phyloP scores from a whole-genome alignment of 805 yeast genomes.

The Saccharomycopsis capsularis region DNA sequence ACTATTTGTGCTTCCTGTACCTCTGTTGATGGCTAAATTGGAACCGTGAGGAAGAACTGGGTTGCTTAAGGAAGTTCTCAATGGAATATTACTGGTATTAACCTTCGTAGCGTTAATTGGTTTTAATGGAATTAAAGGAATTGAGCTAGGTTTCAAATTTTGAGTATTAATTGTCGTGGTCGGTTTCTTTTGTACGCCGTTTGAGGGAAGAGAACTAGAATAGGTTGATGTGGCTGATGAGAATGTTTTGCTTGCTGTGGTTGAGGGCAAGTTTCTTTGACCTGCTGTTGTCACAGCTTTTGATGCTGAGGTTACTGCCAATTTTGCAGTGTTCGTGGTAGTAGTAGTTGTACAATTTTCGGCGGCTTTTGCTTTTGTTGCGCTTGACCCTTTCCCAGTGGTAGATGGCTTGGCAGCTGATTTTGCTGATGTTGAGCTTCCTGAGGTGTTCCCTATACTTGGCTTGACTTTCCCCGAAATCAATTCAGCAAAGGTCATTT shows the following conservation, averaged over 20 bases:
- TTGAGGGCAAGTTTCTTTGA: too few relatives aligned
- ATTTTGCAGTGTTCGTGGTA: too few relatives aligned
- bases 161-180: not conserved
- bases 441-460: constrained; percentile 9
- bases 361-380: constrained; percentile 18
- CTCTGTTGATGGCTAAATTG: not conserved
- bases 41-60: not conserved
- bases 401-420: constrained; percentile 20
- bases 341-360: too few relatives aligned
- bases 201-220: not conserved
- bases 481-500: constrained; percentile 37
- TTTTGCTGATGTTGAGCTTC: constrained; percentile 21
- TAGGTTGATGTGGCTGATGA: too few relatives aligned
- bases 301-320: too few relatives aligned
- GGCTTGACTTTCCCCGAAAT: constrained; percentile 22
- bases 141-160: constrained; percentile 15
- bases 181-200: constrained; percentile 1
- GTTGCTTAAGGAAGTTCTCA: constrained; percentile 3
- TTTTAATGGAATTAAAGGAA: constrained; percentile 23
- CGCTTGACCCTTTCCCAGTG: constrained; percentile 11
- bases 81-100: constrained; percentile 10
- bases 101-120: constrained; percentile 16
- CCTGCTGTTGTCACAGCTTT: too few relatives aligned
- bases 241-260: too few relatives aligned
- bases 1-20: not conserved